Evolutionary conservation across 2,329 filamentous ascomycete genomes (phyloP), one percentile per base, ranked within the genome.

Genomic region (Dothistroma pini): DNA sequence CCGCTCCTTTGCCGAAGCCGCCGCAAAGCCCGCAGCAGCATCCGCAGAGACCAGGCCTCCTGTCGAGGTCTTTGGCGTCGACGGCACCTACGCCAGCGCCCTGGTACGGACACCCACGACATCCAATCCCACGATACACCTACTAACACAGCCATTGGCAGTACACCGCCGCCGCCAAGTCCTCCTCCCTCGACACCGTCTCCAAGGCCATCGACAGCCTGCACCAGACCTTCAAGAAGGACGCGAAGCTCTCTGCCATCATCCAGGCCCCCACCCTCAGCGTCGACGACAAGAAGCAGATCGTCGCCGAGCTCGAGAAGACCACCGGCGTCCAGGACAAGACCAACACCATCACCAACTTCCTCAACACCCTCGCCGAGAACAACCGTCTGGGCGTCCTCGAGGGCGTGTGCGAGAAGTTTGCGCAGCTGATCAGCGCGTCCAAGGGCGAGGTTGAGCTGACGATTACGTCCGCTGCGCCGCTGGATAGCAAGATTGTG

Each of bases 31-130:
- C 65, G 82, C 85, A 73, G 72, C 77, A 66, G 82, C 85, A 74
- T 77, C 86, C 71, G 77, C 83, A 74, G 81, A 86, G 77, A 86
- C 86, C 78, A 93, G 90, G 84, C 87, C 93, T 73, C 95, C 95
- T 70, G 84, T 97, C 76, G 86, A 93, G 73, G 86, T 99, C 75
- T 99, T 91, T 81, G 95, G 95, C 72, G 83, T 99, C 76, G 95
- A 97, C 80, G 95, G 95, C 80, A 97, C 93, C 77, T 99, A 99
- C 83, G 95, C 95, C 78, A 92, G 89, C 82, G 95, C 95, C 83
- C 85, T 99, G 88, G 95, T 99, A 93, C 78, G 91, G 12, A 34
- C 16, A 56, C 12, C 4, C 16, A 19, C 9, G 48, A 44, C 9
- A 9, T 1, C 2, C 16, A 19, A 34, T 51, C 19, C 1, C 12